Percentiles rank a stretch among this genome's conserved stretches.
phyloP scores from a whole-genome alignment of 2,329 filamentous ascomycete species.

The Coniochaeta pulveracea region DNA sequence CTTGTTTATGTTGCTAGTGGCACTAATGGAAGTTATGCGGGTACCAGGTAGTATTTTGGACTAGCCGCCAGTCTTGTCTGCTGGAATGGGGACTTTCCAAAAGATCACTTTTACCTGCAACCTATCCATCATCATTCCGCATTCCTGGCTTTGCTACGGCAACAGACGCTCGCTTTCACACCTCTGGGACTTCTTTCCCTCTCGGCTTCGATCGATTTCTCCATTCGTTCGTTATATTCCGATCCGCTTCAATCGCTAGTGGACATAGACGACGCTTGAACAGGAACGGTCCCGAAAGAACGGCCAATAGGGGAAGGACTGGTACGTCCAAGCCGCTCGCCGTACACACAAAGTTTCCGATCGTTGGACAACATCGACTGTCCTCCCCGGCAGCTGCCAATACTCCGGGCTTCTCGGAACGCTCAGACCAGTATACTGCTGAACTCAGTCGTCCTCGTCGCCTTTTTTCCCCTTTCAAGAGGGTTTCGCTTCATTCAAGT shows the following conservation, averaged over 20 bases:
- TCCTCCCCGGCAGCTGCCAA: background rate
- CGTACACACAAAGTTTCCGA: background rate
- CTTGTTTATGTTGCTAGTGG: too few relatives aligned
- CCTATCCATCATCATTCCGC: too few relatives aligned
- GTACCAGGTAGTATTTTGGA: too few relatives aligned
- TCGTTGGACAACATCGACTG: background rate
- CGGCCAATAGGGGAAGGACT: constrained; percentile 1
- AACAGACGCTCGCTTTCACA: background rate
- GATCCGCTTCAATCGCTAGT: too few relatives aligned
- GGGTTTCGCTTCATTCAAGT: constrained; percentile 6
- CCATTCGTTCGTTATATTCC: background rate
- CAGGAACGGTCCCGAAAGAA: too few relatives aligned
- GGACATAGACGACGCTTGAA: too few relatives aligned
- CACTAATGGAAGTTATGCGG: too few relatives aligned
- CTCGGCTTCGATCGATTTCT: background rate
- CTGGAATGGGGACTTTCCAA: too few relatives aligned
- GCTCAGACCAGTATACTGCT: too few relatives aligned
- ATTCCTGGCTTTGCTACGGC: background rate
- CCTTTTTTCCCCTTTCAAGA: background rate
- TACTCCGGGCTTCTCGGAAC: too few relatives aligned
- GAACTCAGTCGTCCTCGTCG: background rate
- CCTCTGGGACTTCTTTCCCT: constrained; percentile 1
- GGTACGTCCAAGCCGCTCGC: background rate
- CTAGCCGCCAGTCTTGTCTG: too few relatives aligned
- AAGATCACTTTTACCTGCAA: too few relatives aligned